These are phyloP conservation scores for Xylaria sp. DNA, from an alignment of 2,329 filamentous ascomycete genomes.

Conservation along the genomic window DNA sequence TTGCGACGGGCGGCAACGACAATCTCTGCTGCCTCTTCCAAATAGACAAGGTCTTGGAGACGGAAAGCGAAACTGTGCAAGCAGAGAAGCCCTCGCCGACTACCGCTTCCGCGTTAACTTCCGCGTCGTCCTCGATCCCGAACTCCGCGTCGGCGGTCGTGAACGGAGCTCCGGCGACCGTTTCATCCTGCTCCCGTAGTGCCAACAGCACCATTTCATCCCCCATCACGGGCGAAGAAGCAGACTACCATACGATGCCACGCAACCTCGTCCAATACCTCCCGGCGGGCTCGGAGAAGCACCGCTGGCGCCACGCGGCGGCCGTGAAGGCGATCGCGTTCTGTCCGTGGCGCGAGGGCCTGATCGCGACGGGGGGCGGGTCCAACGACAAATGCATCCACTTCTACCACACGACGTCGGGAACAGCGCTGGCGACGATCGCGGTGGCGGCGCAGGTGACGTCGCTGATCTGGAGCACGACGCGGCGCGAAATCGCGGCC, in stretches of 20 bases:
- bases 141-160: constrained; percentile 4
- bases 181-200: constrained; percentile 1
- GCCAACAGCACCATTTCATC: not conserved
- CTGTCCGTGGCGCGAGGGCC: constrained; percentile 88
- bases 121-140: not conserved
- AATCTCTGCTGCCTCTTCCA: constrained; percentile 88
- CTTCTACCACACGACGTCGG: constrained; percentile 90
- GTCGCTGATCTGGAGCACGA: constrained; percentile 88
- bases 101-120: not conserved
- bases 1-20: constrained; percentile 93
- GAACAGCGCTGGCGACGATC: constrained; percentile 86
- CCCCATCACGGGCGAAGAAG: constrained; percentile 4
- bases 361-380: constrained; percentile 91
- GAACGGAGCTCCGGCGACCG: not conserved
- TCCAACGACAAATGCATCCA: constrained; percentile 96
- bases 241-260: constrained; percentile 31
- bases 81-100: constrained; percentile 7
- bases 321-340: constrained; percentile 98
- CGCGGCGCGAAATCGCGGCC: constrained; percentile 85
- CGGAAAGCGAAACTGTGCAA: not conserved
- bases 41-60: constrained; percentile 63
- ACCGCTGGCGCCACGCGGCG: constrained; percentile 82
- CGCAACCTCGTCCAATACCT: constrained; percentile 57
- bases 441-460: constrained; percentile 94
- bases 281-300: constrained; percentile 67